Percentiles rank a stretch among this genome's conserved stretches.
Conservation (phyloP, 148 eudicot genomes). For the Gaultheria prostrata region DNA sequence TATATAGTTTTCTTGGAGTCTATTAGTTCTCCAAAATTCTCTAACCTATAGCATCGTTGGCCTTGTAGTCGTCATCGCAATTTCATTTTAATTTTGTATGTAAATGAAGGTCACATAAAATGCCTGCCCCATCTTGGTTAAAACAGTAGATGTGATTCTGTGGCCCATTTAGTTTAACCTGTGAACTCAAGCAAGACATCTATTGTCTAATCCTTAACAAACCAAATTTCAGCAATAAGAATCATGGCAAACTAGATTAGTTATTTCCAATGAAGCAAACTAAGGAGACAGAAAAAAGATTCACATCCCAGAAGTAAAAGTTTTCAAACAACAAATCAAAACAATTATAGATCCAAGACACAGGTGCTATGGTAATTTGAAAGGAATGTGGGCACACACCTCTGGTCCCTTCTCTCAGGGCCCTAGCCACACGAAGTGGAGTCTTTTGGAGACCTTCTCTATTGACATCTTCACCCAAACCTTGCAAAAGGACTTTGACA, state of each 20-base stretch:
- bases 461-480: constrained; percentile 82
- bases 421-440: constrained; percentile 91
- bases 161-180: not conserved
- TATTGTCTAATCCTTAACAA: not conserved
- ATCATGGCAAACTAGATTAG: not conserved
- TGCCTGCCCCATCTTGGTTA: not conserved
- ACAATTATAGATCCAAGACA: not conserved
- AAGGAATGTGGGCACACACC: constrained; percentile 36
- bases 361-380: not conserved
- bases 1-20: too few species aligned
- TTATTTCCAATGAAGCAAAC: not conserved
- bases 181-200: not conserved
- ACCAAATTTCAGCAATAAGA: not conserved
- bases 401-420: constrained; percentile 75
- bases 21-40: not conserved
- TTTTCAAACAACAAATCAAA: not conserved
- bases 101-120: not conserved
- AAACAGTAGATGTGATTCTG: not conserved
- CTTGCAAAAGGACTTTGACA: constrained; percentile 74
- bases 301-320: not conserved
- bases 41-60: not conserved
- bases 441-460: constrained; percentile 84
- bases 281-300: not conserved
- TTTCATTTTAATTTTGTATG: not conserved
- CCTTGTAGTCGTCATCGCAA: not conserved